phyloP scores from a whole-genome alignment of 257 asterid genomes.

The Nicotiana undulata region DNA sequence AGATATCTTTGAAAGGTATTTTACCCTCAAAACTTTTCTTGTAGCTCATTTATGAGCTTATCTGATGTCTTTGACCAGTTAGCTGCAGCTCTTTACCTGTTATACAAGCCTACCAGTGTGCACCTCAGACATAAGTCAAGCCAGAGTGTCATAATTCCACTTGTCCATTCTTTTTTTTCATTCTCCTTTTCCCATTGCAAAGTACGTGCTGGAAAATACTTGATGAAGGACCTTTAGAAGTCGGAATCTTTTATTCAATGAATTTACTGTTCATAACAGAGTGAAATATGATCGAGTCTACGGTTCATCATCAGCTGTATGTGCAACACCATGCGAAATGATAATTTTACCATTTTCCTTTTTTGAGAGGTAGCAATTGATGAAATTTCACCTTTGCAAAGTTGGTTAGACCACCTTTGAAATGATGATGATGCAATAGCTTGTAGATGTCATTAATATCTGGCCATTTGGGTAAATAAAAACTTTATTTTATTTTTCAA shows the following conservation, averaged over 20 bases:
- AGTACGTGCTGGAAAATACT: background rate
- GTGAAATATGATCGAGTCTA: background rate
- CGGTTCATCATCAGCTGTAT: background rate
- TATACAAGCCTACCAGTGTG: too few species aligned
- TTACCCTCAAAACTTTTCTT: constrained; percentile 1
- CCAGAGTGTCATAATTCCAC: background rate
- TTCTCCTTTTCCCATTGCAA: background rate
- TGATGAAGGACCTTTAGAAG: background rate
- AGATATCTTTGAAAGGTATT: constrained; percentile 74
- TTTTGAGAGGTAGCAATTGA: too few species aligned
- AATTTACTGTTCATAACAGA: background rate
- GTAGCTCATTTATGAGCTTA: background rate
- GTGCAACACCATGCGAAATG: background rate
- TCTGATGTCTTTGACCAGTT: too few species aligned
- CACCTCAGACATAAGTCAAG: too few species aligned
- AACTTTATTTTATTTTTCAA: background rate
- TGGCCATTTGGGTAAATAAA: background rate
- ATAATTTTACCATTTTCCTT: background rate
- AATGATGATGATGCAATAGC: background rate
- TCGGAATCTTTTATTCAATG: background rate
- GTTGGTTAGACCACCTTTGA: background rate
- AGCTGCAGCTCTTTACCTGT: too few species aligned
- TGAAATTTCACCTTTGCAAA: too few species aligned
- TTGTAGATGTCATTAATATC: background rate
- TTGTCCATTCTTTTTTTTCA: background rate